Evolutionary conservation across 257 asterid species (phyloP), one percentile per base, ranked within the genome.

Genomic region (Capsicum chinense): DNA sequence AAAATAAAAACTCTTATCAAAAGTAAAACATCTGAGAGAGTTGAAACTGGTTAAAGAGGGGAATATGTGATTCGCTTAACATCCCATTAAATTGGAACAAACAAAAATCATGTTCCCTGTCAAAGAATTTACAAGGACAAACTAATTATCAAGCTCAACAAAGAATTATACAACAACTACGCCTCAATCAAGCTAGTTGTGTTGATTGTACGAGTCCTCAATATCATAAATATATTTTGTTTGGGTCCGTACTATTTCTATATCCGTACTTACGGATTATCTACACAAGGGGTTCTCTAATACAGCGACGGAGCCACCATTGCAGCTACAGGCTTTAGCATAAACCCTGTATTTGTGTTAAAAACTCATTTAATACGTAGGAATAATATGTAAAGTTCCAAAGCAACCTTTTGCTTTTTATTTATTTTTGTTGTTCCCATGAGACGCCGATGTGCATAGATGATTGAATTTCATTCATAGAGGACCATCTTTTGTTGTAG

Each of bases 111-210:
- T 42, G 2, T 39, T 15, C 42, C 79, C 10, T 66, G 19, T 12
- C 73, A 35, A 33, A 35, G 39, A 63, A 63, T n/a, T n/a, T 37
- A 68, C 9, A 37, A 7, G 52, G 76, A 37, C 37, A 59, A 37
- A 15, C 15, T 68, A n/a, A 68, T 67, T 68, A 7, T 37, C 76
- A 68, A 68, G 52, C 52, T 68, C 76, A 68, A 68, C 76, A 35
- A 68, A 68, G 14, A 37, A 68, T 37, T 68, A 68, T 68, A 39
- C 76, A 68, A 68, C 21, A 68, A 68, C 76, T 37, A 37, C 76
- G 3, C 12, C 76, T 68, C 52, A 37, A 7, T 37, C 52, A 68
- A 66, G 5, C 76, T 68, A 37, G 50, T 37, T 68, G 21, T 19
- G 74, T 35, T 67, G 48, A 12, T 35, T 67, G 50, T 35, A 67